Base-by-base conservation (phyloP, 805 yeast species). In the Candida adriatica region DNA sequence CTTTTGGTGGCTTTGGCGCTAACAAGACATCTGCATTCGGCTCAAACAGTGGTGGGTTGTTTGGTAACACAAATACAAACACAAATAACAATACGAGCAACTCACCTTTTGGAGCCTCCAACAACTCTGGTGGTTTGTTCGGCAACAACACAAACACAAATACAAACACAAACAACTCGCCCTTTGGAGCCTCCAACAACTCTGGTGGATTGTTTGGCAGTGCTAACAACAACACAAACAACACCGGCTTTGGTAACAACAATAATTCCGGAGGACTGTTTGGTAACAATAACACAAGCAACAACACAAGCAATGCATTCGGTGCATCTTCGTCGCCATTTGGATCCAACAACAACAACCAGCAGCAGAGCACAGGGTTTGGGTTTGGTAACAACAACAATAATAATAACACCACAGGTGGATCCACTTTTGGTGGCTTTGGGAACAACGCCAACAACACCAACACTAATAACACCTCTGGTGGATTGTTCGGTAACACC, bases 161-260 rank as follows among this genome's bases (percentile, higher is more conserved):
- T 9, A 33, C 31, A 20, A 39, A 38, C 25, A 31, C 33, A 4
- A 15, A 13, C 6, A 19, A 19, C 22, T n/a, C n/a, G n/a, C n/a
- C n/a, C 11, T 8, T 11, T 19, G 11, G 10, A 19, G 11, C 8
- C 22, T 14, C 27, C 7, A 25, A 25, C 18, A 25, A 25, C 17
- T 13, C 17, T n/a, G 64, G 67, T n/a, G 69, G 71, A 4, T 47
- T 68, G 34, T 72, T 72, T 48, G 75, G 75, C 13, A 8, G n/a
- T 18, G 15, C 26, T 17, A 23, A 22, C 32, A 29, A 29, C 26
- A 31, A 25, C 26, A 24, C 26, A 8, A 8, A 8, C 8, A 8
- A 8, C 8, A 8, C 11, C 22, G 22, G 22, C 11, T 8, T 11
- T 19, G 11, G 10, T 8, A 19, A 19, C 22, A 25, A 16, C 7